Evolutionary conservation across 2,329 filamentous ascomycete species (phyloP).

Genomic region (Westerdykella ornata): DNA sequence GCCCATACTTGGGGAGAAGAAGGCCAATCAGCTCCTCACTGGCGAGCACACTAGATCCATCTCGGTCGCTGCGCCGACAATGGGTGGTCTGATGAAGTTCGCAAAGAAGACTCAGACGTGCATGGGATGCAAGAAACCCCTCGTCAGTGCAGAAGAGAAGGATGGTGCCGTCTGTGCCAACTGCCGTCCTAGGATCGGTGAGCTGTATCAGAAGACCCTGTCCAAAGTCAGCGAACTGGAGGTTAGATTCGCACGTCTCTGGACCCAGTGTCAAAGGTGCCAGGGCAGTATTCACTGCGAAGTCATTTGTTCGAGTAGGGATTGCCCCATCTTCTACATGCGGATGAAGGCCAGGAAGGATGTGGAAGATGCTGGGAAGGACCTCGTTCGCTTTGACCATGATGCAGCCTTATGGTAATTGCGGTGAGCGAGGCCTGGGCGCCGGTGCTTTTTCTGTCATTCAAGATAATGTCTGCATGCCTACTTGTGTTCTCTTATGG

Average conservation of each 20-base stretch:
- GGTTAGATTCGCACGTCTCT: constrained; percentile 82
- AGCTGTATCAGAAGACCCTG: constrained; percentile 88
- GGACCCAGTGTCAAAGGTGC: constrained; percentile 97
- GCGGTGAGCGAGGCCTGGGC: not conserved
- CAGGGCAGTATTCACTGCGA: constrained; percentile 98
- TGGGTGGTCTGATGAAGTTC: constrained; percentile 97
- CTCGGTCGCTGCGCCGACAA: constrained; percentile 79
- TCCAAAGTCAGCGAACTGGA: constrained; percentile 86
- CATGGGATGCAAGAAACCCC: constrained; percentile 97
- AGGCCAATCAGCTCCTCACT: constrained; percentile 75
- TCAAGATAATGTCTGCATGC: too few species aligned
- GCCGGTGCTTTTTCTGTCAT: too few species aligned
- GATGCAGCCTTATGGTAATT: constrained; percentile 64
- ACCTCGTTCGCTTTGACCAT: constrained; percentile 80
- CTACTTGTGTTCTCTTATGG: too few species aligned
- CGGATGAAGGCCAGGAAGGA: constrained; percentile 99
- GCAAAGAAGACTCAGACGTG: constrained; percentile 96
- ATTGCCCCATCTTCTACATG: constrained; percentile 99
- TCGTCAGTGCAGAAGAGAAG: constrained; percentile 70
- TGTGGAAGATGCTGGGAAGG: constrained; percentile 87
- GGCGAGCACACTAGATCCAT: constrained; percentile 95
- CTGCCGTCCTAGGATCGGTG: constrained; percentile 76
- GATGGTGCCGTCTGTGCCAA: constrained; percentile 82
- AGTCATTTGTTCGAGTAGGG: constrained; percentile 91
- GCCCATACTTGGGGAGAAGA: constrained; percentile 90